Percentiles rank a stretch among this genome's conserved stretches.
These are phyloP conservation scores for Suillus subluteus DNA, from an alignment of 768 basidiomycete genomes.

Conservation along the genomic window DNA sequence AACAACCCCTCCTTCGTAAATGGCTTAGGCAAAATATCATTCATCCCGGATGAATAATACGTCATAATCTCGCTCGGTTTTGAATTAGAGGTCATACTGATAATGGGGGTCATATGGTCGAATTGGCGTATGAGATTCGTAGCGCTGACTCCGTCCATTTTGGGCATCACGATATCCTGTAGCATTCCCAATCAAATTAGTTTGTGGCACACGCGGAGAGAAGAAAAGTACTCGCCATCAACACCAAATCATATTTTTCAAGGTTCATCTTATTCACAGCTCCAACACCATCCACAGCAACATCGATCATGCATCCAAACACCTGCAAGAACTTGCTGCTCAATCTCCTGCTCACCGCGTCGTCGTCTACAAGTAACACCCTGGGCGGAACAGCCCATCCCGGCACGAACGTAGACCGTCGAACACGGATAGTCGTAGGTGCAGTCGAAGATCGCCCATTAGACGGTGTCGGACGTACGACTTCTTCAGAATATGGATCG, in stretches of 20 bases:
- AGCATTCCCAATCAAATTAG: constrained; percentile 7
- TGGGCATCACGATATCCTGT: constrained; percentile 95
- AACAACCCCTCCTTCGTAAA: constrained; percentile 94
- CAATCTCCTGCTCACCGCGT: constrained; percentile 85
- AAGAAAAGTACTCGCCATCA: constrained; percentile 71
- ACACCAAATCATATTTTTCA: constrained; percentile 92
- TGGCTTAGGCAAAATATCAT: constrained; percentile 94
- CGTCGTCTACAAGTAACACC: constrained; percentile 94
- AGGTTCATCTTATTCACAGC: constrained; percentile 97
- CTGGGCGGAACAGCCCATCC: constrained; percentile 91
- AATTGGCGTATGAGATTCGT: constrained; percentile 95
- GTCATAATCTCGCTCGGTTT: constrained; percentile 93
- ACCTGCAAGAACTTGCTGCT: constrained; percentile 94
- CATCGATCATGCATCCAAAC: constrained; percentile 92
- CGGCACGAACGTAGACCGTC: constrained; percentile 81
- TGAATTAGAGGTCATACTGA: constrained; percentile 97
- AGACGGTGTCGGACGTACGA: constrained; percentile 43
- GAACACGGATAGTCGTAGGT: constrained; percentile 51
- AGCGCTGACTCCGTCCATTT: constrained; percentile 85
- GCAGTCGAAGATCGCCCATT: constrained; percentile 23
- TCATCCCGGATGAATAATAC: constrained; percentile 80
- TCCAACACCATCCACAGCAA: constrained; percentile 89
- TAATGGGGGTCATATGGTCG: constrained; percentile 94
- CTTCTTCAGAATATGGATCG: constrained; percentile 38
- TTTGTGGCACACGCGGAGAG: constrained; percentile 1